phyloP scores from a whole-genome alignment of 352 stramenopile species.

The Phytophthora rubi region DNA sequence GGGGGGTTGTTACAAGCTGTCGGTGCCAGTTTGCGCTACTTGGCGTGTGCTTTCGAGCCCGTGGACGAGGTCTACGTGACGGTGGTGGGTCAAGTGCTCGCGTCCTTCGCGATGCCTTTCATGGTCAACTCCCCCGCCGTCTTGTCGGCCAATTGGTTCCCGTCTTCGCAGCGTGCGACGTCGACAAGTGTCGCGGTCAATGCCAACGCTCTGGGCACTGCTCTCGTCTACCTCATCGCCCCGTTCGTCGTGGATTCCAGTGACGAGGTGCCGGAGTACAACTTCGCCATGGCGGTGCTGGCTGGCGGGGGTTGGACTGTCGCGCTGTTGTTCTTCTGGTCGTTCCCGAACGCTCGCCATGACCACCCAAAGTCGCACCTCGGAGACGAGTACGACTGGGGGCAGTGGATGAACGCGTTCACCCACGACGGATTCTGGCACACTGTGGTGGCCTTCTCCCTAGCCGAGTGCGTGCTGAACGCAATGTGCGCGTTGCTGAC shows the following conservation, averaged over 20 bases:
- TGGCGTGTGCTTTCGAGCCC: constrained; percentile 33
- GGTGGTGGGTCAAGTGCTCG: constrained; percentile 59
- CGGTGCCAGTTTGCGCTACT: constrained; percentile 51
- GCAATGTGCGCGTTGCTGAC: constrained; percentile 66
- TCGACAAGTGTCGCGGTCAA: constrained; percentile 77
- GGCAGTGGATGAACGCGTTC: constrained; percentile 68
- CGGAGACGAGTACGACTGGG: constrained; percentile 72
- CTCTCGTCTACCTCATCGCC: constrained; percentile 59
- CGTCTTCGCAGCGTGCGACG: constrained; percentile 59
- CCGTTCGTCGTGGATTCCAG: constrained; percentile 53
- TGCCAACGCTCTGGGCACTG: constrained; percentile 67
- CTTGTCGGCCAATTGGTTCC: constrained; percentile 78
- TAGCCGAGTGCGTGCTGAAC: constrained; percentile 74
- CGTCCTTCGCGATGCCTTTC: constrained; percentile 75
- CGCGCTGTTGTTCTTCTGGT: constrained; percentile 46
- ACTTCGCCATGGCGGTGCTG: constrained; percentile 48
- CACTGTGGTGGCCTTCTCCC: constrained; percentile 61
- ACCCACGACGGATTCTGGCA: constrained; percentile 60
- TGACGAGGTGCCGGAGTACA: constrained; percentile 49
- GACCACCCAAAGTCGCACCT: constrained; percentile 57
- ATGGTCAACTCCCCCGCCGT: constrained; percentile 82
- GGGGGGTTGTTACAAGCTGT: constrained; percentile 58
- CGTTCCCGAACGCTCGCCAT: constrained; percentile 42
- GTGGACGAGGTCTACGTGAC: constrained; percentile 43
- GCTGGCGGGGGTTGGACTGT: constrained; percentile 28